These are phyloP conservation scores for Dendrobium catenatum DNA, from an alignment of 106 monocot species.

Conservation along the genomic window DNA sequence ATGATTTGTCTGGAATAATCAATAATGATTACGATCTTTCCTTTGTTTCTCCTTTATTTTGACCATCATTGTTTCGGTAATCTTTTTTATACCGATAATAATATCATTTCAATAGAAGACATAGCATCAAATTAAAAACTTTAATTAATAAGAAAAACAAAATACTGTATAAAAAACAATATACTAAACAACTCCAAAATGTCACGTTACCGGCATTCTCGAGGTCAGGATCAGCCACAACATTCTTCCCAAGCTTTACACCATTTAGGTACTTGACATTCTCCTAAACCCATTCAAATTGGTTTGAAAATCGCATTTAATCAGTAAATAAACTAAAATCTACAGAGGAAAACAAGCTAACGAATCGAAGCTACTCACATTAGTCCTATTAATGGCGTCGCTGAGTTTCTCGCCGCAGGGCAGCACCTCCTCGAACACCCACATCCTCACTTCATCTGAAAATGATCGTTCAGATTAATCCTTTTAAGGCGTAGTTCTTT, in stretches of 20 bases:
- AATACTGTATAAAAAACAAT: neutral
- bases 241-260: conserved; percentile 79
- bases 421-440: conserved; percentile 83
- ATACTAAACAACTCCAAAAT: neutral
- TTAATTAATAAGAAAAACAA: neutral
- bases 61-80: neutral
- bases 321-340: neutral
- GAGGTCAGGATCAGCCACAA: conserved; percentile 79
- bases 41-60: neutral
- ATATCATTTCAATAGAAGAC: neutral
- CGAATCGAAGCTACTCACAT: conserved; percentile 34
- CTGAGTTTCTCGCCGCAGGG: conserved; percentile 70
- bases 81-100: neutral
- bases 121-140: neutral
- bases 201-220: conserved; percentile 56
- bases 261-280: conserved; percentile 89
- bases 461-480: neutral
- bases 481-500: neutral
- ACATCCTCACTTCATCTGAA: conserved; percentile 85
- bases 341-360: neutral
- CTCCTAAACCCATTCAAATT: conserved; percentile 38
- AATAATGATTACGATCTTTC: neutral
- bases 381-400: conserved; percentile 53
- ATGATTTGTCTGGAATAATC: neutral
- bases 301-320: neutral